phyloP scores from a whole-genome alignment of 73 alveolate species.

The Tetrahymena borealis region DNA sequence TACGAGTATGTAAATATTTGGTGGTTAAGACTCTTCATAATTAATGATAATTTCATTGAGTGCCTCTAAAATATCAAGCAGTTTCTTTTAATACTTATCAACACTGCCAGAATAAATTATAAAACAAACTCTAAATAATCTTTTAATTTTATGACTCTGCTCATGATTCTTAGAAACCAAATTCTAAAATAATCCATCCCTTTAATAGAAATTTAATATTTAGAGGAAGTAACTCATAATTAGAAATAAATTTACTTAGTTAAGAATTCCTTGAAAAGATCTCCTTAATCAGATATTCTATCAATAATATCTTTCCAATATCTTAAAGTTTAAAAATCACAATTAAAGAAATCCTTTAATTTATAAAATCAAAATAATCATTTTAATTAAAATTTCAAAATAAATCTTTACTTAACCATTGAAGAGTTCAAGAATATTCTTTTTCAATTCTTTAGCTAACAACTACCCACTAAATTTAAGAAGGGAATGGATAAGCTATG shows the following conservation, averaged over 20 bases:
- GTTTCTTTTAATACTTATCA: slow-evolving; percentile 28
- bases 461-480: slow-evolving; percentile 13
- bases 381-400: not conserved
- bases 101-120: slow-evolving; percentile 40
- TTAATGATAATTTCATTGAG: slow-evolving; percentile 14
- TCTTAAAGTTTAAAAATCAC: slow-evolving; percentile 14
- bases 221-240: not conserved
- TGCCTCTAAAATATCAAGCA: slow-evolving; percentile 25
- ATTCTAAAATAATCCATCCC: not conserved
- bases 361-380: not conserved
- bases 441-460: slow-evolving; percentile 10
- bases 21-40: slow-evolving; percentile 6
- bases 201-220: not conserved
- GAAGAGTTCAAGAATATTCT: slow-evolving; percentile 11
- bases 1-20: slow-evolving; percentile 2
- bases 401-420: not conserved
- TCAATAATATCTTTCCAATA: slow-evolving; percentile 37
- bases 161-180: slow-evolving; percentile 4
- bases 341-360: slow-evolving; percentile 25
- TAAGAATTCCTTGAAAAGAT: slow-evolving; percentile 15
- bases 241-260: not conserved
- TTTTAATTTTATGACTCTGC: not conserved
- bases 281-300: slow-evolving; percentile 27
- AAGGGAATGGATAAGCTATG: slow-evolving; percentile 13
- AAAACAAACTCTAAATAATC: slow-evolving; percentile 35